Base-by-base conservation (phyloP, 495 filamentous ascomycete species). In the Cercophora samala region DNA sequence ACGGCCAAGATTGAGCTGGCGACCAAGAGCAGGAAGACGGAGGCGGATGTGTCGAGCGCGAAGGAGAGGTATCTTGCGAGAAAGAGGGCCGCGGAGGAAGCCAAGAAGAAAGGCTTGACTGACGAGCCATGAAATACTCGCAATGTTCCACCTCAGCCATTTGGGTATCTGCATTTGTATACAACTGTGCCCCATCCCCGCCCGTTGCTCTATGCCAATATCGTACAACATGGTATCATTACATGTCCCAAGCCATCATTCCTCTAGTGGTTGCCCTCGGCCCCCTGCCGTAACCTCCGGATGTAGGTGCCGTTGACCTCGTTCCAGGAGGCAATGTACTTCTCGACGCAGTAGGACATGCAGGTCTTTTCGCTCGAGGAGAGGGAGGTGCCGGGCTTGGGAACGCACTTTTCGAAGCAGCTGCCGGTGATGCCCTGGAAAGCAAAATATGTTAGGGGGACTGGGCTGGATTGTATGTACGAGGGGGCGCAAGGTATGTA, bases 271-370 rank as follows among this genome's bases (percentile, higher is more conserved):
- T 72, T 72, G 22, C 66, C 70, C 8, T 70, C 64, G 8, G 70
- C 64, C 63, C 92, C 89, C 65, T 83, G 80, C 73, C 91, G 88
- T 78, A 96, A 84, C 72, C 92, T 84, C 60, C 73, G 73, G 69
- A 97, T 83, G 75, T 96, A 97, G 25, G 88, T 83, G 66, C 84
- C 75, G 78, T 88, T 92, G 66, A 96, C 90, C 64, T 84, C 81
- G 77, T 97, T 97, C 96, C 96, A 99, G 37, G 91, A 86, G 24
- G 83, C 79, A 85, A 97, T 96, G 83, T 99, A 99, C 81, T 99
- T 99, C 76, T 97, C 92, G 90, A 97, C 95, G 82, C 95, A 99
- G 67, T 83, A 80, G 6, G 89, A 90, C 66, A 94, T 84, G 84
- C 95, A 99, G 56, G 85, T 82, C 77, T 83, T 76, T 69, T 89